Conservation (phyloP, 1,284 basidiomycete genomes). For the Ceratobasidium theobromae region DNA sequence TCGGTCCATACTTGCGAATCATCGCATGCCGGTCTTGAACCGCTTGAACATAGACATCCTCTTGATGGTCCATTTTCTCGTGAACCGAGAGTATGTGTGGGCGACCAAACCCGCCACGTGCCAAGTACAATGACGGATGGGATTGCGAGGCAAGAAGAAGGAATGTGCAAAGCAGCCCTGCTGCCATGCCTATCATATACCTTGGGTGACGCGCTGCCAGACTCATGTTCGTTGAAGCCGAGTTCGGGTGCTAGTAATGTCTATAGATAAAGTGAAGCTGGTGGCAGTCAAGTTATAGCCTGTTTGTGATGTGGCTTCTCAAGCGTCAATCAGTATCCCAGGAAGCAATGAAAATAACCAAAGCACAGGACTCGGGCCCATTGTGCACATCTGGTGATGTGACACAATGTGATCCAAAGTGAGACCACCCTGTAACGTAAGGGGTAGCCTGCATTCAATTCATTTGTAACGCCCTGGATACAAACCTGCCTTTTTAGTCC, state of each 20-base stretch:
- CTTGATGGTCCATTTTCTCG: not conserved
- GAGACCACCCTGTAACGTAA: too few relatives aligned
- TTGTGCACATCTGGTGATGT: too few relatives aligned
- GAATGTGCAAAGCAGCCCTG: not conserved
- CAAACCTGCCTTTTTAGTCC: too few relatives aligned
- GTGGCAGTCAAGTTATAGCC: too few relatives aligned
- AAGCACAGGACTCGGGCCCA: too few relatives aligned
- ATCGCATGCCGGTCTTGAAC: conserved; percentile 12
- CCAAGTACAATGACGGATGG: not conserved
- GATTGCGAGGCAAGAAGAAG: conserved; percentile 2
- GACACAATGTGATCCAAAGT: too few relatives aligned
- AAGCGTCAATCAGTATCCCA: too few relatives aligned
- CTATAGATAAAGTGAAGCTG: not conserved
- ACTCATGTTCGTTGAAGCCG: not conserved
- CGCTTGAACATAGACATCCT: conserved; percentile 6
- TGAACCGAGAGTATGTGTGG: not conserved
- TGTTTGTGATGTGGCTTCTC: too few relatives aligned
- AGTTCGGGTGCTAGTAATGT: too few relatives aligned
- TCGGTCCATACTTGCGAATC: conserved; percentile 18
- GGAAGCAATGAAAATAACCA: too few relatives aligned
- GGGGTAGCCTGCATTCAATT: too few relatives aligned
- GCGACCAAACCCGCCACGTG: not conserved
- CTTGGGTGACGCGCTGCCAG: not conserved
- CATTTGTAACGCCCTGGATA: too few relatives aligned
- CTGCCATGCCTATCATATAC: conserved; percentile 20